Conservation (phyloP, 2,329 filamentous ascomycete genomes). For the Malbranchea zuffiana region DNA sequence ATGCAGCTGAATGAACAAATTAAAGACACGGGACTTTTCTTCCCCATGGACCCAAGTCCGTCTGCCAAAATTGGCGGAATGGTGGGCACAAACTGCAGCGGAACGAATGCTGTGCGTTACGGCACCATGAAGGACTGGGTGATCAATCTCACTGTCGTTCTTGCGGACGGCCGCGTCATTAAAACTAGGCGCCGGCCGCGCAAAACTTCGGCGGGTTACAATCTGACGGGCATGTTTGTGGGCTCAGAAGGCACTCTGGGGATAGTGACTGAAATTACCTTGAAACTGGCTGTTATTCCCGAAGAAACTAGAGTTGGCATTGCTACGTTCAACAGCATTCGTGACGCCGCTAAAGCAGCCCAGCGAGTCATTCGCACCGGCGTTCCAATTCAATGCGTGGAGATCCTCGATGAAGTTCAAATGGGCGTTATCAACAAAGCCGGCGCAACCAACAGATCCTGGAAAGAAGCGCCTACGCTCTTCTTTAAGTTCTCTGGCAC, state of each 20-base stretch:
- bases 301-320: constrained; percentile 55
- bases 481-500: constrained; percentile 60
- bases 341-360: constrained; percentile 53
- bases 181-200: constrained; percentile 56
- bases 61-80: constrained; percentile 48
- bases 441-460: constrained; percentile 45
- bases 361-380: constrained; percentile 54
- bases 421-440: constrained; percentile 59
- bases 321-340: constrained; percentile 48
- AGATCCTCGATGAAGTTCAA: constrained; percentile 50
- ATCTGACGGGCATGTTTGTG: constrained; percentile 57
- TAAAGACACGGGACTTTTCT: constrained; percentile 68
- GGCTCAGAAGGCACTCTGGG: constrained; percentile 63
- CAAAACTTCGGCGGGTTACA: constrained; percentile 62
- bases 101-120: constrained; percentile 52
- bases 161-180: constrained; percentile 57
- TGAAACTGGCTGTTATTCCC: constrained; percentile 57
- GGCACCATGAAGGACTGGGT: constrained; percentile 71
- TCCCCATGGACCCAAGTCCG: constrained; percentile 78
- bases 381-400: constrained; percentile 57
- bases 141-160: constrained; percentile 58
- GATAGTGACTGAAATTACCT: constrained; percentile 57
- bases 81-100: constrained; percentile 58
- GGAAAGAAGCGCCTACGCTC: constrained; percentile 32
- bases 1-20: constrained; percentile 72